Evolutionary conservation across 2,329 filamentous ascomycete genomes (phyloP), one percentile per base, ranked within the genome.

Genomic region (Sphaerulina musiva): DNA sequence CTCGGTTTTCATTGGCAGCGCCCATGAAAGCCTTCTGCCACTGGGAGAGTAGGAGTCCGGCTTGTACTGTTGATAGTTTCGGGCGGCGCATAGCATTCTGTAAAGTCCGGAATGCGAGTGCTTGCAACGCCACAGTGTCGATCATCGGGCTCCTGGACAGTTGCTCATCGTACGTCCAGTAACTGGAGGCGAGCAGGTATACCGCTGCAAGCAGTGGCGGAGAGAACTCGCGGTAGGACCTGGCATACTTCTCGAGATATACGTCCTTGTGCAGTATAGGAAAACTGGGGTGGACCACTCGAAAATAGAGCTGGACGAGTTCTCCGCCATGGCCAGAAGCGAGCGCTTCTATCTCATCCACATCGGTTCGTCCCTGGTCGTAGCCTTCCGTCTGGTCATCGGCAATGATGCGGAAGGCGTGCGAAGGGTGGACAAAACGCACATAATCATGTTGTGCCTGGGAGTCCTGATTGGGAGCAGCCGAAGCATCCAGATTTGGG

Each of bases 381-480:
- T 59, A 60, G 41, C 58, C 61, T 26, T 54, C 36, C 1, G 60
- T 66, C n/a, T 59, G 55, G 6, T 55, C 55, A 34, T 66, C 62
- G 50, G 86, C 84, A 53, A 89, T 74, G 77, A 90, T 82, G 62
- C 90, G 77, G 72, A 91, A 91, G 41, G 84, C 89, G 68, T 88
- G 85, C 69, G 80, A 69, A 51, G 87, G 81, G 72, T 86, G 86
- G 62, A 90, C 86, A 70, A 86, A 86, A 65, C 87, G 78, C 56
- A 90, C 51, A 40, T 57, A 52, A 44, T 56, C 58, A 4, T 34
- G 51, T 6, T 48, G 31, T 7, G 31, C n/a, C 23, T 52, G 44
- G 7, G 29, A 48, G n/a, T 39, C 34, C 10, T 53, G 45, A 38
- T 38, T 38, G 14, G 31, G 45, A 36, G 23, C 45, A 1, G 54